These are phyloP conservation scores for Pulveroboletus sp. DNA, from an alignment of 768 basidiomycete species.

Conservation along the genomic window DNA sequence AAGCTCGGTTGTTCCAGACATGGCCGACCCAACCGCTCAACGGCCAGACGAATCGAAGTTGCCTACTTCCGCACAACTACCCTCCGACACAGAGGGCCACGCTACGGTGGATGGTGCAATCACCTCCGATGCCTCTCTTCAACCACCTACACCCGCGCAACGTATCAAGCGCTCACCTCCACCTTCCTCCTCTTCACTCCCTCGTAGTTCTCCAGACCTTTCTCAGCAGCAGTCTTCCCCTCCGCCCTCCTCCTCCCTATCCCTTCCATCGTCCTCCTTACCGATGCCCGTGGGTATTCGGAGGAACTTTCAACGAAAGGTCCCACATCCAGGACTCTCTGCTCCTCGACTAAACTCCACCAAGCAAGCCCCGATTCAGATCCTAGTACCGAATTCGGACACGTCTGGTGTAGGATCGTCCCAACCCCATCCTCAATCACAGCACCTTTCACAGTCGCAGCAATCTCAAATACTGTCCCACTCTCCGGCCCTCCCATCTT, in stretches of 20 bases:
- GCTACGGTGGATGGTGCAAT: not conserved
- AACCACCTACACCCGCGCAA: conserved; percentile 30
- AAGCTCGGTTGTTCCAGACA: conserved; percentile 9
- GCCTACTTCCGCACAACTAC: not conserved
- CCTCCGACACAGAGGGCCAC: conserved; percentile 15
- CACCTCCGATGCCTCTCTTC: conserved; percentile 15
- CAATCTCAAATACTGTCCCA: conserved; percentile 12
- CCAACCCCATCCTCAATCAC: conserved; percentile 28
- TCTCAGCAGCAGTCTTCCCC: conserved; percentile 15
- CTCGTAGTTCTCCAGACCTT: conserved; percentile 11
- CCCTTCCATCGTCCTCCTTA: conserved; percentile 6
- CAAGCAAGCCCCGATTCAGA: conserved; percentile 35
- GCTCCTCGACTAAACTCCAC: conserved; percentile 30
- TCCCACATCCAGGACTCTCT: conserved; percentile 40
- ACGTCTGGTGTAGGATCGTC: conserved; percentile 40
- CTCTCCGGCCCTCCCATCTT: conserved; percentile 12
- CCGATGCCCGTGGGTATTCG: conserved; percentile 14
- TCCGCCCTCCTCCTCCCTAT: conserved; percentile 11
- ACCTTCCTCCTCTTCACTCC: conserved; percentile 4
- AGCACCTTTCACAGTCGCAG: conserved; percentile 27
- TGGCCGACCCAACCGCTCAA: not conserved
- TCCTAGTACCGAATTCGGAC: conserved; percentile 58
- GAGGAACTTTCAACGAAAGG: conserved; percentile 38
- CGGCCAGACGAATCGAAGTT: conserved; percentile 2
- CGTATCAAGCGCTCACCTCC: conserved; percentile 8